A percentile compares a stretch with the other conserved stretches of the same genome.
Evolutionary conservation across 768 basidiomycete genomes (phyloP).

Genomic region (Suillus clintonianus): DNA sequence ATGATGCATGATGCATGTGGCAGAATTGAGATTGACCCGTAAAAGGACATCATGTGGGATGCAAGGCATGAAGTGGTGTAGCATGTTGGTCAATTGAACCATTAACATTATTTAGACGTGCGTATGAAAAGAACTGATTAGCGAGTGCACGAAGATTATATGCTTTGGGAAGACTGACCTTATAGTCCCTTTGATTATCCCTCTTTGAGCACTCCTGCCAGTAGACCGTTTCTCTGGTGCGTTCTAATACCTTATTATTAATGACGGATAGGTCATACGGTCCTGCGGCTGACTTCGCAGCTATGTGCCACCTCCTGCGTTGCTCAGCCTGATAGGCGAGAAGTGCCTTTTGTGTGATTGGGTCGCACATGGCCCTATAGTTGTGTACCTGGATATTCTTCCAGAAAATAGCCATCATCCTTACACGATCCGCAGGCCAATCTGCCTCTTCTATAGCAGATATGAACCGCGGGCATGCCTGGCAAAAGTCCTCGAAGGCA

Average conservation of each 20-base stretch:
- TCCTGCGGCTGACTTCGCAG: fast-evolving
- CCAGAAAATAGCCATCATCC: background rate
- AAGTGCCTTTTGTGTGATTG: background rate
- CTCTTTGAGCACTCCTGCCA: no score
- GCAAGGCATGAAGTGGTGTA: no score
- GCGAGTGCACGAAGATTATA: no score
- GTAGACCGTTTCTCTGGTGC: no score
- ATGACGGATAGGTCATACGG: fast-evolving
- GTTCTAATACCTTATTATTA: background rate
- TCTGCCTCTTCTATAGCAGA: fast-evolving
- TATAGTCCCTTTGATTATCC: no score
- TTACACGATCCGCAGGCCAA: background rate
- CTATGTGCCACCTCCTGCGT: background rate
- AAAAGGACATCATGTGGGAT: no score
- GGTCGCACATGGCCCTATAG: fast-evolving
- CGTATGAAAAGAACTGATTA: no score
- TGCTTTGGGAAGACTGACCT: no score
- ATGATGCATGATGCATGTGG: no score
- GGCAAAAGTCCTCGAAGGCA: background rate
- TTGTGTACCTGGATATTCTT: background rate
- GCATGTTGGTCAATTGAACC: no score
- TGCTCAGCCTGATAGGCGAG: background rate
- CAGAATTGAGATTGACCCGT: no score
- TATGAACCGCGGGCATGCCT: background rate
- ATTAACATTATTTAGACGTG: no score